Percentiles rank a stretch among this genome's conserved stretches.
phyloP scores from a whole-genome alignment of 2,329 filamentous ascomycete genomes.

The Colletotrichum destructivum region DNA sequence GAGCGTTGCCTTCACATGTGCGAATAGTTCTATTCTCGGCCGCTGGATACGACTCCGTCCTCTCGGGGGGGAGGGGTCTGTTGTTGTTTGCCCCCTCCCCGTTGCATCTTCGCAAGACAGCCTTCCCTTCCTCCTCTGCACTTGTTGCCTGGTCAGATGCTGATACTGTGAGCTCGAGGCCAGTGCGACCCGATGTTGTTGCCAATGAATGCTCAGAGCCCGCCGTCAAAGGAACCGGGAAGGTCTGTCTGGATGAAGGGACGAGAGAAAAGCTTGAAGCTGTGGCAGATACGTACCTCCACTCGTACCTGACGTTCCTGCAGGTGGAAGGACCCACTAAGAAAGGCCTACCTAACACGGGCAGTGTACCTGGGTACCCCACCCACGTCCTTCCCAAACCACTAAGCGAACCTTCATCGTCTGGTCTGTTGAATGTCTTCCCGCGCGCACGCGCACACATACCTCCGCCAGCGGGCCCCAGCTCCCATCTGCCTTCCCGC shows the following conservation, averaged over 20 bases:
- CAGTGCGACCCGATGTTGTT: slow-evolving; percentile 1
- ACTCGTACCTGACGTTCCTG: background rate
- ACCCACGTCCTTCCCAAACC: slow-evolving; percentile 5
- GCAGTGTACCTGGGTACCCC: no score
- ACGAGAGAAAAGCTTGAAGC: slow-evolving; percentile 24
- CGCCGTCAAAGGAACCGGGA: slow-evolving; percentile 5
- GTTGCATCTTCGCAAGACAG: background rate
- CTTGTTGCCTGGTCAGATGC: slow-evolving; percentile 21
- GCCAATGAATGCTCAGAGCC: background rate
- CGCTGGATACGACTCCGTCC: background rate
- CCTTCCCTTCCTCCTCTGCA: background rate
- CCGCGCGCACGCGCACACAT: slow-evolving; percentile 17
- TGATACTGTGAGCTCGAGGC: slow-evolving; percentile 1
- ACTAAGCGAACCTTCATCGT: background rate
- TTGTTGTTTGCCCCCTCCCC: background rate
- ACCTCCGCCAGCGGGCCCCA: slow-evolving; percentile 14
- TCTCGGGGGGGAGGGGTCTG: background rate
- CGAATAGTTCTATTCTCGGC: background rate
- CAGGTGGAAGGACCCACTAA: background rate
- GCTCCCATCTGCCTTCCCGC: slow-evolving; percentile 4
- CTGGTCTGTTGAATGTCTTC: background rate
- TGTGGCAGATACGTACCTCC: slow-evolving; percentile 24
- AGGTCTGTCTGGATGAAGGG: slow-evolving; percentile 34
- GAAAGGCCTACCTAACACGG: slow-evolving; percentile 7
- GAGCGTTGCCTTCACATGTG: slow-evolving; percentile 5